Conservation (phyloP, 805 yeast genomes). For the Ogataea paradorogensis region DNA sequence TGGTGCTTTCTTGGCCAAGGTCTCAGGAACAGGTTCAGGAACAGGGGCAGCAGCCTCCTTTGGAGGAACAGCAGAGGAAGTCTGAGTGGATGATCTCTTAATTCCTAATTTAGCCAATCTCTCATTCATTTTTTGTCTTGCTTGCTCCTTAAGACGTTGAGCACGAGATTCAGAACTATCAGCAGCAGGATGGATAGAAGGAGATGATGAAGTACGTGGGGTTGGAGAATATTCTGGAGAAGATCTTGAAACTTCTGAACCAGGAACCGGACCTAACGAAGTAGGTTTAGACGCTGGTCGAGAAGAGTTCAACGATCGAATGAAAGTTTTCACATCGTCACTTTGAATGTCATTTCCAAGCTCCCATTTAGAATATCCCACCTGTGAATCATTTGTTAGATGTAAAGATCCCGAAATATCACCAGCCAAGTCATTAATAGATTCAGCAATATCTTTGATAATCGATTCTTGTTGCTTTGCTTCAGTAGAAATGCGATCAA, state of each 20-base stretch:
- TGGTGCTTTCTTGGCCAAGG: slow-evolving; percentile 20
- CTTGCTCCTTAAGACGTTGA: slow-evolving; percentile 79
- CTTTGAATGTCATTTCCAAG: slow-evolving; percentile 73
- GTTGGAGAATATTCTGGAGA: not conserved
- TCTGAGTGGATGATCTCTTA: slow-evolving; percentile 31
- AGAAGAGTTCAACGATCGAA: slow-evolving; percentile 48
- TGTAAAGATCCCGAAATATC: slow-evolving; percentile 36
- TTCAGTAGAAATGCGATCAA: slow-evolving; percentile 49
- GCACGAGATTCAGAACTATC: slow-evolving; percentile 32
- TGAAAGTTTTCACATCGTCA: slow-evolving; percentile 57
- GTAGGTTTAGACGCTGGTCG: slow-evolving; percentile 18
- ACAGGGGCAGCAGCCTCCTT: slow-evolving; percentile 1
- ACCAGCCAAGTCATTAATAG: slow-evolving; percentile 58
- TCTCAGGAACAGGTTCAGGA: slow-evolving; percentile 14
- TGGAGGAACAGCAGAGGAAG: slow-evolving; percentile 1
- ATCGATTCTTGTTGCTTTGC: slow-evolving; percentile 54
- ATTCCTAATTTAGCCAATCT: slow-evolving; percentile 79
- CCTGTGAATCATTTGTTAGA: slow-evolving; percentile 33
- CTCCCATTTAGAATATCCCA: slow-evolving; percentile 73
- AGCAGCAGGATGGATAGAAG: slow-evolving; percentile 1
- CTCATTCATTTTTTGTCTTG: slow-evolving; percentile 79
- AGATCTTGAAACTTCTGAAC: not conserved
- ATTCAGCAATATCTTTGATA: slow-evolving; percentile 67
- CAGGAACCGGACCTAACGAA: not conserved
- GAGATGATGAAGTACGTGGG: not conserved